Percentiles rank a stretch among this genome's conserved stretches.
phyloP scores from a whole-genome alignment of 140 eudicot genomes.

The Anethum foeniculum region DNA sequence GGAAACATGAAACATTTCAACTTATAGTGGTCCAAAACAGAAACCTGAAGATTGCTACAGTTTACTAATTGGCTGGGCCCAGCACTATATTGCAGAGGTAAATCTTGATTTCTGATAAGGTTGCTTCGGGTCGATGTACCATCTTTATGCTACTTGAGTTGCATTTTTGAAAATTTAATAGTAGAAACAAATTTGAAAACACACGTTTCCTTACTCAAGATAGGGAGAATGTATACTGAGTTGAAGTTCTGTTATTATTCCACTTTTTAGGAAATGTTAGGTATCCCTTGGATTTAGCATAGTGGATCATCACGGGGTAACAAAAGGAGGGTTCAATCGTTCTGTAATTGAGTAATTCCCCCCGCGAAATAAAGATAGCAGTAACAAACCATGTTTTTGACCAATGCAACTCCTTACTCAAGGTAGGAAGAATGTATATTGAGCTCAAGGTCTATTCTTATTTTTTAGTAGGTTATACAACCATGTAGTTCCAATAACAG shows the following conservation, averaged over 20 bases:
- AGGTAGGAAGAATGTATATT: background rate
- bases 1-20: background rate
- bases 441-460: too few relatives aligned
- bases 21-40: background rate
- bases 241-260: background rate
- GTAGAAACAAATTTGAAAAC: background rate
- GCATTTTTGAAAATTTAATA: background rate
- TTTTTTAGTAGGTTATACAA: background rate
- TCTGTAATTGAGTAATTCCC: background rate
- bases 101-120: background rate
- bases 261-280: background rate
- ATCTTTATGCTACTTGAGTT: background rate
- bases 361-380: too few relatives aligned
- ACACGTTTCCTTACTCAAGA: background rate
- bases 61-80: background rate
- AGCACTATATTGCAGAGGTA: background rate
- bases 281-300: background rate
- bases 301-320: background rate
- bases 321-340: background rate
- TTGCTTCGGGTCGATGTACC: background rate
- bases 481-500: background rate
- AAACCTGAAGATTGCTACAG: background rate
- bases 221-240: background rate
- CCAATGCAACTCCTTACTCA: background rate
- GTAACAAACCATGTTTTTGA: too few relatives aligned